phyloP scores from a whole-genome alignment of 2,329 filamentous ascomycete species.

The Clonostachys chloroleuca region DNA sequence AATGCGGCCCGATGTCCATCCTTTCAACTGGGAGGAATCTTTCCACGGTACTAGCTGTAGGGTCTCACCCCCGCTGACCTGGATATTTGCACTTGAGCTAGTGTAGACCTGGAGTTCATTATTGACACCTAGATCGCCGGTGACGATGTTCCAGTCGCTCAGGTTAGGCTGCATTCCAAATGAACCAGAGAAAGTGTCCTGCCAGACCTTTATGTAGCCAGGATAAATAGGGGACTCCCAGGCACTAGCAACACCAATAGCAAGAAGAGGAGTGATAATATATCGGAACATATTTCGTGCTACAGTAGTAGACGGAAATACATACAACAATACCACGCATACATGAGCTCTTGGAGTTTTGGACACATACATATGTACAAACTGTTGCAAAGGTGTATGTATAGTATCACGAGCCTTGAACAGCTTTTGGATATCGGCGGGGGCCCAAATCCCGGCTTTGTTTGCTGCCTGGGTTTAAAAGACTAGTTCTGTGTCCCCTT shows the following conservation, averaged over 20 bases:
- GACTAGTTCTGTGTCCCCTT: no score
- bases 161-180: slow-evolving; percentile 23
- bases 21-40: slow-evolving; percentile 19
- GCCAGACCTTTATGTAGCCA: slow-evolving; percentile 34
- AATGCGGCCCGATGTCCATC: slow-evolving; percentile 54
- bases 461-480: no score
- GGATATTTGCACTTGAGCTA: slow-evolving; percentile 37
- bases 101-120: slow-evolving; percentile 47
- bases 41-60: slow-evolving; percentile 46
- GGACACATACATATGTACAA: no score
- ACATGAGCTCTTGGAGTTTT: no score
- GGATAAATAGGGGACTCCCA: slow-evolving; percentile 28
- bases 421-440: no score
- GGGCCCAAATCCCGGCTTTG: no score
- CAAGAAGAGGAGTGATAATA: no score
- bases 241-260: slow-evolving; percentile 19
- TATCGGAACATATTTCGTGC: no score
- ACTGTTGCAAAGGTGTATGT: no score
- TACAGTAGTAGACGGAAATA: no score
- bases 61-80: slow-evolving; percentile 42
- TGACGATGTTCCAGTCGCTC: slow-evolving; percentile 34
- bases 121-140: slow-evolving; percentile 38
- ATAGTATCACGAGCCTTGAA: no score
- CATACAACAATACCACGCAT: no score
- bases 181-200: slow-evolving; percentile 34